Evolutionary conservation across 495 filamentous ascomycete species (phyloP).

Genomic region (Xylaria intraflava): DNA sequence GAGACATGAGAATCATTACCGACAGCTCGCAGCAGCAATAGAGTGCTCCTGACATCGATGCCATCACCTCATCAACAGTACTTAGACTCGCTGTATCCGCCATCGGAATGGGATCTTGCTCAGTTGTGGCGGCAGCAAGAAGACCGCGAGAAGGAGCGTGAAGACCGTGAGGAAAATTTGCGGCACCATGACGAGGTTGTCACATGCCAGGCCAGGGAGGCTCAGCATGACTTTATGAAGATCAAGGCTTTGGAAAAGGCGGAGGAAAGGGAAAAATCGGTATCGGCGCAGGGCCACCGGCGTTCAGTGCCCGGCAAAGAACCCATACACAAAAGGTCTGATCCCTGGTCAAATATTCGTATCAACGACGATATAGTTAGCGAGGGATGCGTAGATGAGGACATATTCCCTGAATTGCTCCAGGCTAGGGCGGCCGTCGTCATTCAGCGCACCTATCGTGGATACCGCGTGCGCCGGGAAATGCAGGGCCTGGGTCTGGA

Average conservation of each 20-base stretch:
- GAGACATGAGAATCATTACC: too few species aligned
- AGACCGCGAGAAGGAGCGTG: conserved; percentile 39
- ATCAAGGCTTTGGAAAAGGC: conserved; percentile 16
- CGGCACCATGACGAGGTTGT: conserved; percentile 22
- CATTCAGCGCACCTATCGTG: conserved; percentile 64
- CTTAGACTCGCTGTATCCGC: conserved; percentile 41
- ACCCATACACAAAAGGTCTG: neutral
- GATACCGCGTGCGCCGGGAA: conserved; percentile 61
- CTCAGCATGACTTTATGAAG: conserved; percentile 22
- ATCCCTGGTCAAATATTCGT: conserved; percentile 5
- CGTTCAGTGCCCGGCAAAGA: neutral
- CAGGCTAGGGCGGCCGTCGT: conserved; percentile 42
- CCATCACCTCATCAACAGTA: conserved; percentile 34
- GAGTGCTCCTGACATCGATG: neutral
- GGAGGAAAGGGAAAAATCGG: neutral
- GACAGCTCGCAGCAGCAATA: too few species aligned
- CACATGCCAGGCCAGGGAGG: conserved; percentile 18
- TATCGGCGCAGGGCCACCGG: neutral
- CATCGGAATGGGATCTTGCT: conserved; percentile 36
- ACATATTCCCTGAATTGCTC: conserved; percentile 11
- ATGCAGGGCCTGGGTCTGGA: conserved; percentile 58
- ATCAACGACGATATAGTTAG: conserved; percentile 1
- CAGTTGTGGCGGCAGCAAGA: conserved; percentile 39
- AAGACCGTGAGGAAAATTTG: conserved; percentile 26
- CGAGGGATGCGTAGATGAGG: neutral